These are phyloP conservation scores for Scheffersomyces segobiensis DNA, from an alignment of 1,139 yeast genomes.

Conservation along the genomic window DNA sequence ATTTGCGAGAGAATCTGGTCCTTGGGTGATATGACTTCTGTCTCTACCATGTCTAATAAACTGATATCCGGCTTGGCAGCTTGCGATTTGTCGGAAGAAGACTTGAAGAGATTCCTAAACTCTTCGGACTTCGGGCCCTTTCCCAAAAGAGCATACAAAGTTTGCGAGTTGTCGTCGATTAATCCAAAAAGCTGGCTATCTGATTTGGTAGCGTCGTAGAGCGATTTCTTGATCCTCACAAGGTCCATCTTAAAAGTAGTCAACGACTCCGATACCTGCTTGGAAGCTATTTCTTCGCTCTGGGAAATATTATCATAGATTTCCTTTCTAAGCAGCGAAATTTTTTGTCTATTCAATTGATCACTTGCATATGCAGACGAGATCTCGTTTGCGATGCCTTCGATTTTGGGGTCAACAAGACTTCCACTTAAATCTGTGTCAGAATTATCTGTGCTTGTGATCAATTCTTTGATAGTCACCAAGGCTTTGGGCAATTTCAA, in stretches of 20 bases:
- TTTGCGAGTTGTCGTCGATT: conserved; percentile 25
- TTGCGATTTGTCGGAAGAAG: conserved; percentile 7
- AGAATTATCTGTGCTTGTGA: conserved; percentile 8
- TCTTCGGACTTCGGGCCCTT: conserved; percentile 35
- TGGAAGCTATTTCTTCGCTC: conserved; percentile 31
- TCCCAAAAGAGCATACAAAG: conserved; percentile 30
- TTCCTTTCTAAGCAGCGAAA: conserved; percentile 33
- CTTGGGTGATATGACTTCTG: conserved; percentile 18
- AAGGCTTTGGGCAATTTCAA: conserved; percentile 73
- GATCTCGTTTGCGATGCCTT: conserved; percentile 29
- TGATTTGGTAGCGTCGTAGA: conserved; percentile 67
- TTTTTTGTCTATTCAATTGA: conserved; percentile 21
- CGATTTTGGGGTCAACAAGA: conserved; percentile 17
- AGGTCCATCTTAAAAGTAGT: conserved; percentile 47
- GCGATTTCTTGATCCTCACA: conserved; percentile 58
- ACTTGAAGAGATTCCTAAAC: conserved; percentile 31
- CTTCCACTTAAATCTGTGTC: neutral
- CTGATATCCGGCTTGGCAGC: conserved; percentile 35
- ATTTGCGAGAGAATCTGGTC: conserved; percentile 34
- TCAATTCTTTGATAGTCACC: conserved; percentile 49
- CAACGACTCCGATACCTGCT: conserved; percentile 9
- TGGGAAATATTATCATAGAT: conserved; percentile 40
- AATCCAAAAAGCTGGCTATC: conserved; percentile 57
- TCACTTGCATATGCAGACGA: conserved; percentile 23
- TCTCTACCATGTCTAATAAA: conserved; percentile 65